Percentiles rank a stretch among this genome's conserved stretches.
These are phyloP conservation scores for Trametes maxima DNA, from an alignment of 768 basidiomycete species.

Conservation along the genomic window DNA sequence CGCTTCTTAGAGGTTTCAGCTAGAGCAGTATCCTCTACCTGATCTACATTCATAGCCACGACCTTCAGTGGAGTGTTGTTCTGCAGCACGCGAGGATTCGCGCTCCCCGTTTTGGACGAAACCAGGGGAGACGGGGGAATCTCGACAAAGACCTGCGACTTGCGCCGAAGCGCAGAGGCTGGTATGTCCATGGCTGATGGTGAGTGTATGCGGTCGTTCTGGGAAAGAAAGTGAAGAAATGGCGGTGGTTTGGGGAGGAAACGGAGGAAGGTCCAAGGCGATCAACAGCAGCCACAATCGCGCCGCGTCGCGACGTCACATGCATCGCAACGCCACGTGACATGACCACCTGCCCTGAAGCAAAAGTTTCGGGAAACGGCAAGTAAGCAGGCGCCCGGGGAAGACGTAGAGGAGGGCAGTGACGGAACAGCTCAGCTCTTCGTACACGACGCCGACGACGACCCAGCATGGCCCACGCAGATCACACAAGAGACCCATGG, in stretches of 20 bases:
- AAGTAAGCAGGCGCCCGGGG: neutral
- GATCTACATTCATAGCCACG: slow-evolving; percentile 34
- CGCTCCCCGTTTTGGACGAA: slow-evolving; percentile 5
- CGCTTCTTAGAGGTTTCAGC: slow-evolving; percentile 32
- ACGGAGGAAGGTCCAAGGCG: slow-evolving; percentile 20
- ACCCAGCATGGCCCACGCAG: slow-evolving; percentile 76
- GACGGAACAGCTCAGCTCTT: slow-evolving; percentile 16
- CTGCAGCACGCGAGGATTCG: slow-evolving; percentile 19
- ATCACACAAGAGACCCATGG: slow-evolving; percentile 96
- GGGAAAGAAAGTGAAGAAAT: neutral
- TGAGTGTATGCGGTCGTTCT: neutral
- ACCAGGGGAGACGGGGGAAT: slow-evolving; percentile 53
- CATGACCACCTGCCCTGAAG: slow-evolving; percentile 16
- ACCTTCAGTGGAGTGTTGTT: slow-evolving; percentile 31
- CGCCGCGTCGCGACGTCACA: slow-evolving; percentile 25
- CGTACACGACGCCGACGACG: slow-evolving; percentile 21
- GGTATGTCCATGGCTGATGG: slow-evolving; percentile 3
- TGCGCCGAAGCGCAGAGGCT: slow-evolving; percentile 11
- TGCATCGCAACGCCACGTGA: slow-evolving; percentile 27
- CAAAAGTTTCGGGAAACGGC: slow-evolving; percentile 19
- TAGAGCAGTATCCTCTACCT: slow-evolving; percentile 23
- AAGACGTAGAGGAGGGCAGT: slow-evolving; percentile 7
- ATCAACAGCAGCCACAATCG: slow-evolving; percentile 22
- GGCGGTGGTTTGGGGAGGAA: slow-evolving; percentile 28
- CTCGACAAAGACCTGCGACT: slow-evolving; percentile 58